Evolutionary conservation across 768 basidiomycete genomes (phyloP).

Genomic region (Boletus tylopilopsis): DNA sequence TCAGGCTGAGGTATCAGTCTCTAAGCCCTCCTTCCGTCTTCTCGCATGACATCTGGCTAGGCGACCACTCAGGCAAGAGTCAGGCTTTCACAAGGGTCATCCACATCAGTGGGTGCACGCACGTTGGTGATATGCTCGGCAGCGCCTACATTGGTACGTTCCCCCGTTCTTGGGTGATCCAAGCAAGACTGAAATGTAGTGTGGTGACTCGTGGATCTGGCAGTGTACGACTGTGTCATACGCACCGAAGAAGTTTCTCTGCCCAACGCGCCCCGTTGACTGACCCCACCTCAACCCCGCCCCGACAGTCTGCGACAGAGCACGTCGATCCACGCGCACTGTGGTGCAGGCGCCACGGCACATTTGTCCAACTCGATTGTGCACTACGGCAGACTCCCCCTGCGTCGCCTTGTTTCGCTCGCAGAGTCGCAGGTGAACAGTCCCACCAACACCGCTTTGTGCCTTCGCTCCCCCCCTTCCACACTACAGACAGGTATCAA

Average conservation of each 20-base stretch:
- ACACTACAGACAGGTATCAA: constrained; percentile 64
- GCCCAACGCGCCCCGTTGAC: too few relatives aligned
- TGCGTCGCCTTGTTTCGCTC: constrained; percentile 16
- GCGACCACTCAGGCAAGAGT: constrained; percentile 53
- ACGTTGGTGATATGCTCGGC: constrained; percentile 62
- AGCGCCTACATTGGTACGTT: constrained; percentile 63
- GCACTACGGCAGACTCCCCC: constrained; percentile 50
- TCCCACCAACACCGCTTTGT: constrained; percentile 43
- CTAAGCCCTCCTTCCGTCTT: constrained; percentile 50
- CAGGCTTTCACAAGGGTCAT: constrained; percentile 62
- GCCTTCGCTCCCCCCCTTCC: constrained; percentile 63
- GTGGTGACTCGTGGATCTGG: too few relatives aligned
- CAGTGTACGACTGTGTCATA: constrained; percentile 70
- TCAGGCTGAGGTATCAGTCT: constrained; percentile 25
- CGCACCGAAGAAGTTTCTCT: constrained; percentile 53
- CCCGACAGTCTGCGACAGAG: constrained; percentile 42
- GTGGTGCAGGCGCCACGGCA: constrained; percentile 66
- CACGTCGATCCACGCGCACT: constrained; percentile 60
- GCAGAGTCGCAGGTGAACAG: too few relatives aligned
- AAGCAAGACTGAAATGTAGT: background rate
- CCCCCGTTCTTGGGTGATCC: background rate
- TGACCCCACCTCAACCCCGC: too few relatives aligned
- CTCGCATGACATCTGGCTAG: constrained; percentile 68
- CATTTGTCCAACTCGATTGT: constrained; percentile 53
- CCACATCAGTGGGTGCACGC: constrained; percentile 65